Evolutionary conservation across 75 land plant species (phyloP), one percentile per base, ranked within the genome.

Genomic region (Sequoia sempervirens): DNA sequence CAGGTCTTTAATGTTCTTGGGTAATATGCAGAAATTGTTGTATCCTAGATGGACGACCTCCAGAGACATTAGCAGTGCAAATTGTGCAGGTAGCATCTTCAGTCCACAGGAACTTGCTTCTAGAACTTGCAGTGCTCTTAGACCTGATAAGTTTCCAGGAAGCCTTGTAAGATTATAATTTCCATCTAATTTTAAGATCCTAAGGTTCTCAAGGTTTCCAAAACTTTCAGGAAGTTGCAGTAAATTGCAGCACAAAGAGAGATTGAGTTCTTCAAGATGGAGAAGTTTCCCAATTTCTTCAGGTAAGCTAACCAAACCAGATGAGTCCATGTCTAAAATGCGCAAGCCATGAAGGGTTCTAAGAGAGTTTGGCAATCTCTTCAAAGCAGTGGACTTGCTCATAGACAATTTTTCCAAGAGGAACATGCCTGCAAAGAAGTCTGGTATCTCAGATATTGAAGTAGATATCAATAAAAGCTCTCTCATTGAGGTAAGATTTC

Each of bases 361-460:
- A 69, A 69, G 11, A 36, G 73, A 69, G 73, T 32, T 30, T 32
- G 73, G 73, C 73, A 69, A 32, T 30, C 73, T 69, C 14, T 69
- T 69, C 73, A 69, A 69, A 69, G 73, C 11, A 69, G 36, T 20
- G 73, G 36, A 69, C 10, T 69, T 30, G 36, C 73, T 69, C 32
- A 69, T 10, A 32, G 73, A 69, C 73, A 69, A 69, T 69, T 28
- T 69, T 69, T 69, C 14, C 73, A 69, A 69, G 73, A 69, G 73
- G 36, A 32, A 30, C 73, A 69, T 69, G 73, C 73, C 73, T 69
- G 73, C 73, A 69, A 69, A 69, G 36, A 69, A 69, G 14, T 69
- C 73, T 23, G 73, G 73, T 11, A 69, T 28, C 32, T 69, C 73
- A 69, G 36, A 11, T 10, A 69, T 10, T 32, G 73, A 69, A 69